Evolutionary conservation across 257 asterid genomes (phyloP), one percentile per base, ranked within the genome.

Genomic region (Ophiorrhiza pumila): DNA sequence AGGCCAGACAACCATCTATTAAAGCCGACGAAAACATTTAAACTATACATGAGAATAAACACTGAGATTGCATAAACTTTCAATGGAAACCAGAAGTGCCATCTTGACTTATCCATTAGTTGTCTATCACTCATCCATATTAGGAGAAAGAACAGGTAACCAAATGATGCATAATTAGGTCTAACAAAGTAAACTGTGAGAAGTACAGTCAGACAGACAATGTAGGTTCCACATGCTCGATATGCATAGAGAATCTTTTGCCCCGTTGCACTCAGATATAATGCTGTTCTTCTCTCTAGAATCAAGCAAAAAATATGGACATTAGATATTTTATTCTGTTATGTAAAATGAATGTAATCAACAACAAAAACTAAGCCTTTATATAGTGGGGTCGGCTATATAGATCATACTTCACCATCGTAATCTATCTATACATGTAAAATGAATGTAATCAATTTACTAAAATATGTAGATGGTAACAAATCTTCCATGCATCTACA

Each of bases 71-170:
- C 87, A 74, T 94, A 94, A 74, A 86, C 89, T 83, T 94, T 94
- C 78, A 94, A 82, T 8, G 98, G 99, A 87, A 83, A 91, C 99
- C 99, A 94, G 58, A 94, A 87, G 52, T 90, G 95, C 55, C 87
- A 82, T 80, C 87, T 88, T 53, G 99, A 90, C 82, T 80, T 85
- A 87, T 90, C 96, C 64, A 81, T 91, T 39, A 94, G 85, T 86
- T 94, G 99, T 80, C 99, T 88, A 53, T 97, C 99, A n/a, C 73
- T 85, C 71, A 94, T 94, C 98, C 99, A 94, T 76, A 94, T 58
- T 75, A 94, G 95, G 72, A 94, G 98, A 78, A 94, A 93, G 81
- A 91, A 88, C 64, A 94, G 80, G 81, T 90, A 94, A 39, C 99
- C 99, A 31, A 91, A 94, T 42, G 96, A 89, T 81, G 86, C 74